A percentile compares a stretch with the other conserved stretches of the same genome.
Evolutionary conservation across 768 basidiomycete genomes (phyloP).

Genomic region (Russula sp.): DNA sequence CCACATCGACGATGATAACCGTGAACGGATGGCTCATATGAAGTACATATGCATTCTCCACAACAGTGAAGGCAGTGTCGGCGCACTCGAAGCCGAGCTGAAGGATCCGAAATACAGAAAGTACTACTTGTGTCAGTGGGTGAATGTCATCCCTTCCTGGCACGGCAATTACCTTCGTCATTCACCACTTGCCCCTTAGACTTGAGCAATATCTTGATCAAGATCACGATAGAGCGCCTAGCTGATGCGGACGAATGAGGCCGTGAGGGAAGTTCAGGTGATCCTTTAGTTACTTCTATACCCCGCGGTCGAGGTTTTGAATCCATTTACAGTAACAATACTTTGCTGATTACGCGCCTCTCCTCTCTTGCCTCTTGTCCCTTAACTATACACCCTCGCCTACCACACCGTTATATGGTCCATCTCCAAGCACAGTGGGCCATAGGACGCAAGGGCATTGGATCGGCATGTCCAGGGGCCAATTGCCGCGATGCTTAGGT

Average conservation of each 20-base stretch:
- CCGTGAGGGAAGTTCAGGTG: constrained; percentile 96
- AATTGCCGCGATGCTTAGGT: constrained; percentile 78
- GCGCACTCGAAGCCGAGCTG: constrained; percentile 77
- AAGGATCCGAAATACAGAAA: constrained; percentile 91
- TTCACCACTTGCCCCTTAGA: background rate
- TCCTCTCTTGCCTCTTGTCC: constrained; percentile 83
- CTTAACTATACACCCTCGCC: constrained; percentile 67
- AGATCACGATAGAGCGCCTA: constrained; percentile 72
- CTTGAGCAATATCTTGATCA: no score
- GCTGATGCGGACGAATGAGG: constrained; percentile 95
- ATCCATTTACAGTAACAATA: constrained; percentile 42
- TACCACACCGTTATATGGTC: constrained; percentile 62
- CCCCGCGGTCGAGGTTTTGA: constrained; percentile 18
- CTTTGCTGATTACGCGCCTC: constrained; percentile 91
- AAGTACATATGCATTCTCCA: constrained; percentile 95
- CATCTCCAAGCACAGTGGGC: constrained; percentile 56
- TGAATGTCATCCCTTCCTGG: constrained; percentile 40
- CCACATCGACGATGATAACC: constrained; percentile 88
- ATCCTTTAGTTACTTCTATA: constrained; percentile 22
- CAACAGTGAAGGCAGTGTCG: constrained; percentile 73
- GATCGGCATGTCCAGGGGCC: constrained; percentile 75
- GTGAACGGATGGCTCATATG: constrained; percentile 92
- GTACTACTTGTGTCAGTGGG: constrained; percentile 98
- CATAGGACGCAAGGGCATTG: constrained; percentile 73
- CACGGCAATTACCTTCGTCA: background rate